phyloP scores from a whole-genome alignment of 345 rosid genomes.

The Gossypium anomalum region DNA sequence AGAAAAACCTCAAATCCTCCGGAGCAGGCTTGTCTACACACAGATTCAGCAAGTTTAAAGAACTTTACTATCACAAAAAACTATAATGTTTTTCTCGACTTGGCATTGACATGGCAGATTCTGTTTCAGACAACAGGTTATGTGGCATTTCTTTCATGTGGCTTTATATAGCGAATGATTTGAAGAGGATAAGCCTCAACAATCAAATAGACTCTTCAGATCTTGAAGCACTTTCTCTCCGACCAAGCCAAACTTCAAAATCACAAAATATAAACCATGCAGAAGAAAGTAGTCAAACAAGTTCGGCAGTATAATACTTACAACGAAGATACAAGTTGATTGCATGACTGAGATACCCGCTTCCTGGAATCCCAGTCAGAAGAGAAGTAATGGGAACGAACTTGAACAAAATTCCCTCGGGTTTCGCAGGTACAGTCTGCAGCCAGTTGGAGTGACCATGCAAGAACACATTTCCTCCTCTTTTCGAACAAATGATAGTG shows the following conservation, averaged over 20 bases:
- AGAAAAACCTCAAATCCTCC: constrained; percentile 52
- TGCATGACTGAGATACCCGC: constrained; percentile 75
- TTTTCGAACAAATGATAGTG: constrained; percentile 50
- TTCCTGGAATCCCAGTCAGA: constrained; percentile 62
- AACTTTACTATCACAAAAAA: not conserved
- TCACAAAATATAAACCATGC: not conserved
- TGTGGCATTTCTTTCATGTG: not conserved
- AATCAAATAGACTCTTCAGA: too few species aligned
- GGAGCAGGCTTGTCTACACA: constrained; percentile 55
- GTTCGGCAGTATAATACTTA: constrained; percentile 32
- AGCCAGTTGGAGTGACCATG: constrained; percentile 64
- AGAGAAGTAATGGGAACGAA: constrained; percentile 71
- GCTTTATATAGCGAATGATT: too few species aligned
- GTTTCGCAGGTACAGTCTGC: constrained; percentile 59
- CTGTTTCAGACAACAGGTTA: not conserved
- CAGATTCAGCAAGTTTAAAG: not conserved
- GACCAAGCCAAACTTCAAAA: not conserved
- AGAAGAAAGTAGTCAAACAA: not conserved
- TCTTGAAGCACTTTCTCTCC: not conserved
- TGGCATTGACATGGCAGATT: not conserved
- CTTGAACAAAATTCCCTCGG: constrained; percentile 62
- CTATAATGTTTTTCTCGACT: not conserved
- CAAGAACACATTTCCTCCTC: constrained; percentile 59
- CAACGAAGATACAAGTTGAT: constrained; percentile 69
- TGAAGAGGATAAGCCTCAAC: too few species aligned